These are phyloP conservation scores for Peribolospora kevripleyi DNA, from an alignment of 768 basidiomycete genomes.

Conservation along the genomic window DNA sequence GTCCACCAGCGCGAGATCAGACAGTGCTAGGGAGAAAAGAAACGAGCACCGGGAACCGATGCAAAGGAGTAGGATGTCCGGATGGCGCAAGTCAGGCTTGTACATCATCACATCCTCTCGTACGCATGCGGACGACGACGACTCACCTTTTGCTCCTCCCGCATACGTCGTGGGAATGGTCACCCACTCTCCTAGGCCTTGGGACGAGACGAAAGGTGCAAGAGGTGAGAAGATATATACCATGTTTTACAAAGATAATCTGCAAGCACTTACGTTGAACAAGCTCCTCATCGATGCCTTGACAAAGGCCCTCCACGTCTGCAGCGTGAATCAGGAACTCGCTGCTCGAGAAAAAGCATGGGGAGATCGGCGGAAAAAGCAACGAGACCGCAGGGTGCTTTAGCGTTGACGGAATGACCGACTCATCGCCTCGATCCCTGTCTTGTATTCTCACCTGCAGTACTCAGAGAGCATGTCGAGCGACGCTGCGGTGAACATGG, in stretches of 20 bases:
- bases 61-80: not conserved
- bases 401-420: no score
- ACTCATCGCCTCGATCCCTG: not conserved
- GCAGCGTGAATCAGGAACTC: constrained; percentile 92
- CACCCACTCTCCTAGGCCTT: constrained; percentile 79
- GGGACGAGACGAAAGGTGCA: not conserved
- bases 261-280: constrained; percentile 36
- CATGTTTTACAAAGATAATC: not conserved
- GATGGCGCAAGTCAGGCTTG: not conserved
- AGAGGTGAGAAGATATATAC: not conserved
- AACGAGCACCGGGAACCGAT: not conserved
- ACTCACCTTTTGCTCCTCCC: constrained; percentile 67
- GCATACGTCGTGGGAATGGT: constrained; percentile 84
- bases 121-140: not conserved
- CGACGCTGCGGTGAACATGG: constrained; percentile 30
- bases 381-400: not conserved
- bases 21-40: constrained; percentile 31
- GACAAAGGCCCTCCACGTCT: constrained; percentile 92
- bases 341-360: constrained; percentile 21
- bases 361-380: not conserved
- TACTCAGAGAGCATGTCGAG: constrained; percentile 50
- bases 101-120: no score
- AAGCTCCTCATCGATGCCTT: constrained; percentile 78
- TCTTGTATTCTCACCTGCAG: constrained; percentile 36
- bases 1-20: constrained; percentile 60